phyloP scores from a whole-genome alignment of 2,329 filamentous ascomycete genomes.

The Colletotrichum caudatum region DNA sequence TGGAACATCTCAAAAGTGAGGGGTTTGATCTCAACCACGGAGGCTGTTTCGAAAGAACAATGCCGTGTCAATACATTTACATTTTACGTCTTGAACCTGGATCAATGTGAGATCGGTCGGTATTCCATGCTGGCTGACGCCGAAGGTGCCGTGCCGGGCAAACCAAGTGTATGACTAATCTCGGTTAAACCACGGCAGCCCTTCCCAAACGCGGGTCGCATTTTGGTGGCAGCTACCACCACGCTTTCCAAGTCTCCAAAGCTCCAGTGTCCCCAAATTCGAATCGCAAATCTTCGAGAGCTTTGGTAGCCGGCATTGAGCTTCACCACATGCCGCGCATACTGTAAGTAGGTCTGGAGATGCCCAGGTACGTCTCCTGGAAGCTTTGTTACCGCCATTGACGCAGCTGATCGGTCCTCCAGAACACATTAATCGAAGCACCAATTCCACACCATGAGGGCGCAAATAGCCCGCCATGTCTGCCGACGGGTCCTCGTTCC shows the following conservation, averaged over 20 bases:
- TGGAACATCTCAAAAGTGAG: too few species aligned
- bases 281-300: constrained; percentile 37
- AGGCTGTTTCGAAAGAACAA: background rate
- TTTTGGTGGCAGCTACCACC: constrained; percentile 36
- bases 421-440: constrained; percentile 31
- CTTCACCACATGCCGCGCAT: constrained; percentile 37
- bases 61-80: background rate
- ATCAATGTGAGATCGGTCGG: background rate
- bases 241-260: constrained; percentile 27
- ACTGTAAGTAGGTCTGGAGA: constrained; percentile 22
- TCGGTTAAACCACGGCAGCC: constrained; percentile 31
- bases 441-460: constrained; percentile 55
- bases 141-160: background rate
- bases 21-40: background rate
- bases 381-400: background rate
- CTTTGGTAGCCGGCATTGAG: constrained; percentile 36
- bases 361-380: constrained; percentile 30
- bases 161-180: constrained; percentile 27
- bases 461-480: constrained; percentile 59
- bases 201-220: constrained; percentile 29
- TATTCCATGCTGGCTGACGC: background rate
- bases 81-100: background rate
- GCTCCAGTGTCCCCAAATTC: constrained; percentile 30
- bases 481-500: constrained; percentile 53
- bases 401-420: background rate